phyloP scores from a whole-genome alignment of 495 filamentous ascomycete genomes.

The Penicillium dipodomyicola region DNA sequence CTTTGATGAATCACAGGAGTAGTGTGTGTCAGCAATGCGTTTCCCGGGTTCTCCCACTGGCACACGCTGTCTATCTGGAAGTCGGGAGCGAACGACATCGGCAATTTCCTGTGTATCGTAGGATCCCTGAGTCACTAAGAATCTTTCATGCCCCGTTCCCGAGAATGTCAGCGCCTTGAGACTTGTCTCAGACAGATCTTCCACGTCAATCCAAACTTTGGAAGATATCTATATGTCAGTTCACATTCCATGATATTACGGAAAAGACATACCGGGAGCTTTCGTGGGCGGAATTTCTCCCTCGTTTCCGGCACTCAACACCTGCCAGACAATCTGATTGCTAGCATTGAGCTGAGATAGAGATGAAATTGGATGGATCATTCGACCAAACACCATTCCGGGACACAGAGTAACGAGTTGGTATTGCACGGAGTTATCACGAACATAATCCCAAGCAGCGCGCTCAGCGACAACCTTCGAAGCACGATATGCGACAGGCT shows the following conservation, averaged over 20 bases:
- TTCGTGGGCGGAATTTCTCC: constrained; percentile 22
- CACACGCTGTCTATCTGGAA: constrained; percentile 21
- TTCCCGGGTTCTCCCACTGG: constrained; percentile 28
- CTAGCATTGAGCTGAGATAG: constrained; percentile 27
- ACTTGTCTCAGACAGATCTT: constrained; percentile 38
- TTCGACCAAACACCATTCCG: constrained; percentile 30
- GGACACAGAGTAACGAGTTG: constrained; percentile 28
- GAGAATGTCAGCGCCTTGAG: constrained; percentile 28
- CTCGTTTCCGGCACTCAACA: constrained; percentile 21
- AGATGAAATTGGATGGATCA: constrained; percentile 29
- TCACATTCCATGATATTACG: background rate
- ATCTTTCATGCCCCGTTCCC: constrained; percentile 30
- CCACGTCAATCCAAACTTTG: constrained; percentile 31
- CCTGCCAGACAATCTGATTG: constrained; percentile 33
- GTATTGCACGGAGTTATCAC: constrained; percentile 22
- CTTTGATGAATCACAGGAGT: constrained; percentile 30
- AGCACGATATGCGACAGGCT: constrained; percentile 36
- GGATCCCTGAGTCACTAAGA: constrained; percentile 31
- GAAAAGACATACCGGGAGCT: constrained; percentile 20
- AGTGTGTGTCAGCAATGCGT: constrained; percentile 25
- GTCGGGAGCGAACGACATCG: constrained; percentile 28
- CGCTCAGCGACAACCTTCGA: constrained; percentile 37
- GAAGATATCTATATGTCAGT: background rate
- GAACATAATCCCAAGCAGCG: constrained; percentile 34
- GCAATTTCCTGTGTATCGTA: constrained; percentile 36